phyloP scores from a whole-genome alignment of 2,329 filamentous ascomycete species.

The Fusarium metavorans region DNA sequence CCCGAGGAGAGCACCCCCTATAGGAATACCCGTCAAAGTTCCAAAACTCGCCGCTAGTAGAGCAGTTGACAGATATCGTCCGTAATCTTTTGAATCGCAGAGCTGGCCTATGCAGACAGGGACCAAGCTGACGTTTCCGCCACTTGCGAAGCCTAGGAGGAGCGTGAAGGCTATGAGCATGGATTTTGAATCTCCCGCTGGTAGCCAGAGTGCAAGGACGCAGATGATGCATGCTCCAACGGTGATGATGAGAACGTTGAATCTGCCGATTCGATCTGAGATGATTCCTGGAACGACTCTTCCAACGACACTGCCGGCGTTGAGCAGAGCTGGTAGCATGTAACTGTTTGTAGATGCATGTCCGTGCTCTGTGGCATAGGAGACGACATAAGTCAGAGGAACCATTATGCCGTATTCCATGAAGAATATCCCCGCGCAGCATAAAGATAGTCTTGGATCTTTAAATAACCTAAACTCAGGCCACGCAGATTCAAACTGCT shows the following conservation, averaged over 20 bases:
- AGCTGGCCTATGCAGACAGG: neutral
- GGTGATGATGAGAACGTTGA: neutral
- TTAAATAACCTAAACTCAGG: neutral
- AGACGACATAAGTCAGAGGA: neutral
- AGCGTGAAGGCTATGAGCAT: neutral
- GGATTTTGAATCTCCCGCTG: neutral
- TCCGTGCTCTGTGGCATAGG: neutral
- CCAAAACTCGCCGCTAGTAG: neutral
- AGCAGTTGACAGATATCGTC: neutral
- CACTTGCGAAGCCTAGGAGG: neutral
- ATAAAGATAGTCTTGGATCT: neutral
- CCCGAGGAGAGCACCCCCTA: neutral
- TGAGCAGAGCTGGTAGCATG: neutral
- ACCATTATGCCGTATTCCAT: neutral
- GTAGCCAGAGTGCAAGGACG: neutral
- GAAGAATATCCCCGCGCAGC: neutral
- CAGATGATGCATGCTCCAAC: neutral
- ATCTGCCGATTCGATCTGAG: neutral
- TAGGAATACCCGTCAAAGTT: neutral
- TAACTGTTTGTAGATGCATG: neutral
- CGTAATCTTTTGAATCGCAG: neutral
- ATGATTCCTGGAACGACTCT: neutral
- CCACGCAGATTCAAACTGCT: neutral
- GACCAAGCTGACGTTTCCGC: neutral
- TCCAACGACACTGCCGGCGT: neutral